Evolutionary conservation across 768 basidiomycete species (phyloP).

Genomic region (Xanthoconium purpureum): DNA sequence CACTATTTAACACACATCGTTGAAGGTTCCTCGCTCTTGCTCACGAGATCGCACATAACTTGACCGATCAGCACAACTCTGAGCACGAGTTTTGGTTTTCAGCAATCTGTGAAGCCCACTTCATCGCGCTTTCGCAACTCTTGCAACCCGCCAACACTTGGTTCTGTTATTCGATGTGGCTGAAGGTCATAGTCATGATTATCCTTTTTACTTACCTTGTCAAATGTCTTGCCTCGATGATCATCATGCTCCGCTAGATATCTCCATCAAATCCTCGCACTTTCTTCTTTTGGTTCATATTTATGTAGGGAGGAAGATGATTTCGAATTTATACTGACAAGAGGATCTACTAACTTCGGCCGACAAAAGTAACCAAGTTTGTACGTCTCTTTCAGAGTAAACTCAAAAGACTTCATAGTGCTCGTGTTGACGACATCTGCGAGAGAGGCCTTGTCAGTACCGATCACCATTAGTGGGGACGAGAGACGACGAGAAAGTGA

Average conservation of each 20-base stretch:
- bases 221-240: neutral
- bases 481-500: neutral
- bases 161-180: neutral
- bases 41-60: conserved; percentile 88
- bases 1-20: neutral
- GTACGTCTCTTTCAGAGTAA: too few relatives aligned
- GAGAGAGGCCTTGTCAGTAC: conserved; percentile 62
- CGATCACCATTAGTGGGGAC: neutral
- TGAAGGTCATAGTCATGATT: too few relatives aligned
- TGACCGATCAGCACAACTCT: conserved; percentile 76
- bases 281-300: neutral
- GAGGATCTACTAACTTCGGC: too few relatives aligned
- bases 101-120: conserved; percentile 69
- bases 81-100: conserved; percentile 93
- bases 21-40: conserved; percentile 78
- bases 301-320: too few relatives aligned
- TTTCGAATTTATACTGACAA: too few relatives aligned
- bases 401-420: conserved; percentile 47
- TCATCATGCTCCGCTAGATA: neutral
- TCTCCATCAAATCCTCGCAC: neutral
- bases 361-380: too few relatives aligned
- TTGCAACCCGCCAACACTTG: neutral
- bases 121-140: conserved; percentile 36
- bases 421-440: conserved; percentile 73
- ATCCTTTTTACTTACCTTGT: neutral